These are phyloP conservation scores for Trichoderma sp. DNA, from an alignment of 2,329 filamentous ascomycete species.

Conservation along the genomic window DNA sequence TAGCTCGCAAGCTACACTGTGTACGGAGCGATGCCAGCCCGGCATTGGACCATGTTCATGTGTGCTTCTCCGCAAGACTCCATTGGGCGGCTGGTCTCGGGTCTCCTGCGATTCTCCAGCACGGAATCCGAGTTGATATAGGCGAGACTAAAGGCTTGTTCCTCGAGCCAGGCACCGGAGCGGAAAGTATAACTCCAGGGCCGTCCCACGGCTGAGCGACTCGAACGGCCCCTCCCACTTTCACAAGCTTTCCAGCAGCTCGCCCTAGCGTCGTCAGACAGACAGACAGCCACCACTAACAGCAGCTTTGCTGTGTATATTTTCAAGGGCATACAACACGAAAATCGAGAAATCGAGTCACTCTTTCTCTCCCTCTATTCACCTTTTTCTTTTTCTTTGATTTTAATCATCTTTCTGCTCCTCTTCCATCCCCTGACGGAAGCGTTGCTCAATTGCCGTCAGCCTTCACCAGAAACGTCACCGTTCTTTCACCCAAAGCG, in stretches of 20 bases:
- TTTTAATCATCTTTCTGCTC: neutral
- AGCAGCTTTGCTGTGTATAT: neutral
- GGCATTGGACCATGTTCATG: slow-evolving; percentile 17
- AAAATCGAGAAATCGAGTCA: neutral
- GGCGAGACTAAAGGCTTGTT: slow-evolving; percentile 16
- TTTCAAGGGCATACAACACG: neutral
- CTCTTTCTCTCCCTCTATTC: neutral
- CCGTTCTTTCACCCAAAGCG: neutral
- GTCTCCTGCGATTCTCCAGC: neutral
- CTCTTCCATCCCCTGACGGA: neutral
- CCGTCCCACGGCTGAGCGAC: slow-evolving; percentile 10
- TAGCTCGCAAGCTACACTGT: slow-evolving; percentile 20
- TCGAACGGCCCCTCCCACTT: slow-evolving; percentile 7
- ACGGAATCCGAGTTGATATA: slow-evolving; percentile 18
- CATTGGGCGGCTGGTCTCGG: slow-evolving; percentile 22
- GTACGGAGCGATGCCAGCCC: neutral
- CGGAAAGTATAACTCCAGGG: slow-evolving; percentile 10
- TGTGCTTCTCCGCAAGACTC: slow-evolving; percentile 8
- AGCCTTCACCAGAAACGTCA: neutral
- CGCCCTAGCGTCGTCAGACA: slow-evolving; percentile 8
- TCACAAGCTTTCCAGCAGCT: slow-evolving; percentile 9
- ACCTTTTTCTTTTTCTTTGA: neutral
- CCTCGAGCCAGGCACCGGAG: neutral
- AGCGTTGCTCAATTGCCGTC: neutral
- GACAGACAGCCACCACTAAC: neutral